Evolutionary conservation across 2,329 filamentous ascomycete species (phyloP), one percentile per base, ranked within the genome.

Genomic region (Anthostomella pinea): DNA sequence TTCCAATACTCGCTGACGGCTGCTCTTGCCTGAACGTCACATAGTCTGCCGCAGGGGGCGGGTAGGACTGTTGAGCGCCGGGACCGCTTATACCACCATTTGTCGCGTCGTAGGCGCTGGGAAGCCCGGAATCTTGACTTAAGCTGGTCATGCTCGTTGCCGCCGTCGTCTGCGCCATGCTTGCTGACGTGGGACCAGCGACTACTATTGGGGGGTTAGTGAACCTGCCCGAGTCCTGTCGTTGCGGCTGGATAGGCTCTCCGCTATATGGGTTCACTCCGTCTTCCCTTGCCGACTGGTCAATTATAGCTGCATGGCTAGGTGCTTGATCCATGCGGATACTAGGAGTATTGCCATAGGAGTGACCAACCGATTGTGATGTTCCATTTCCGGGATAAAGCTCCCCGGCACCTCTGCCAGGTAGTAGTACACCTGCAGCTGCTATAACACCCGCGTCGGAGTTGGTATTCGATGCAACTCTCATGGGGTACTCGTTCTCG

Each of bases 371-470:
- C 20, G 47, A 38, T 17, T 53, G 52, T 15, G 42, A 45, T 6
- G 42, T 39, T 17, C 45, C 37, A 25, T 44, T 48, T 17, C 36
- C 42, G 10, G 46, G 41, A 31, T 62, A 56, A 23, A 59, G 60
- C 41, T 66, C 61, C 11, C 58, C 62, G 35, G 59, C 35, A 22
- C 66, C 62, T 46, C 66, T 66, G 6, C 69, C 71, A 1, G 79
- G 73, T 8, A 78, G 73, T 8, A 78, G 61, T 26, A 70, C 73
- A 28, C 70, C 73, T 18, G 79, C 73, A 31, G 76, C 75, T 37
- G 76, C 79, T 49, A 77, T 70, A 53, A 79, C 62, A 56, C 81
- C 76, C 58, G 73, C 70, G 56, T 81, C 80, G 51, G 62, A 41
- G 34, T 49, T 45, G 21, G 24, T 36, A 10, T 48, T 48, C 31